phyloP scores from a whole-genome alignment of 1,284 basidiomycete species.

The Ceratobasidium papillatum region DNA sequence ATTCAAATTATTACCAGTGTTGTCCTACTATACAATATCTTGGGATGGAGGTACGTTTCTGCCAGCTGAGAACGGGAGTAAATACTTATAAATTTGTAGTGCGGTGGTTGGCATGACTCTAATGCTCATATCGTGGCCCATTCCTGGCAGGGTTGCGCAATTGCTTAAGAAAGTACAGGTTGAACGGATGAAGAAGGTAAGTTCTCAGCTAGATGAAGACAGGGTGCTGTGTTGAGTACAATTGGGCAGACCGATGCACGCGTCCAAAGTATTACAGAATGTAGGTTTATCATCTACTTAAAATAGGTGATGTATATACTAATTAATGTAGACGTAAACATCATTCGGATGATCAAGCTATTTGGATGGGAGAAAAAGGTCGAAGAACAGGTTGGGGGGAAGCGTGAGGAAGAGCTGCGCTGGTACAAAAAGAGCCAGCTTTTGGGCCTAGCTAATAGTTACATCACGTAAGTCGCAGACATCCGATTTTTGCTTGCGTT shows the following conservation, averaged over 20 bases:
- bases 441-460: slow-evolving; percentile 54
- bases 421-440: slow-evolving; percentile 58
- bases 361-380: slow-evolving; percentile 73
- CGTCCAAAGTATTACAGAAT: slow-evolving; percentile 61
- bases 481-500: slow-evolving; percentile 1
- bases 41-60: slow-evolving; percentile 51
- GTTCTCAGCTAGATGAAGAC: too few relatives aligned
- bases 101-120: slow-evolving; percentile 63
- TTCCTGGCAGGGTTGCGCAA: slow-evolving; percentile 52
- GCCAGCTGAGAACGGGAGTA: not conserved
- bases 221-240: too few relatives aligned
- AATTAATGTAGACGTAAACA: slow-evolving; percentile 54
- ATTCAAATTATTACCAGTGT: slow-evolving; percentile 58
- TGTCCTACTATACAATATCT: slow-evolving; percentile 57
- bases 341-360: slow-evolving; percentile 72
- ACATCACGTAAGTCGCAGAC: slow-evolving; percentile 56
- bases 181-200: slow-evolving; percentile 49
- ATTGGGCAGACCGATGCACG: slow-evolving; percentile 64
- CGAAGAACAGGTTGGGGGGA: slow-evolving; percentile 59
- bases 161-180: slow-evolving; percentile 47
- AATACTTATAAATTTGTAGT: slow-evolving; percentile 46
- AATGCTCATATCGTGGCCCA: slow-evolving; percentile 57
- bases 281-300: slow-evolving; percentile 46
- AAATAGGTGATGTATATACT: not conserved
- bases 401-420: slow-evolving; percentile 64